Evolutionary conservation across 2,329 filamentous ascomycete genomes (phyloP).

Genomic region (Epichloe scottii): DNA sequence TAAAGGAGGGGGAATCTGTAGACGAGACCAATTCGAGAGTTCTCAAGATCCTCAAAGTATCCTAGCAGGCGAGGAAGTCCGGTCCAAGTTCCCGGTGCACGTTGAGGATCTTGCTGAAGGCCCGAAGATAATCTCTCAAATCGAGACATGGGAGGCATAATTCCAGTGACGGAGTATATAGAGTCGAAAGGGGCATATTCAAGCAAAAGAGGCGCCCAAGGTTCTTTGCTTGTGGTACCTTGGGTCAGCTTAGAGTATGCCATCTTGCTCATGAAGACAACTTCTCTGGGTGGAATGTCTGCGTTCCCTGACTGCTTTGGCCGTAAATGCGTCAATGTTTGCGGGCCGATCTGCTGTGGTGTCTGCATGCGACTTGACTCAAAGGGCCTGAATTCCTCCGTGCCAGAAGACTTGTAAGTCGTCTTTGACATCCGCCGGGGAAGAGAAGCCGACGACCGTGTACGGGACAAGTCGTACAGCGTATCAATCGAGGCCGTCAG

Average conservation of each 20-base stretch:
- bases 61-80: constrained; percentile 49
- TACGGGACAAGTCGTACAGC: constrained; percentile 62
- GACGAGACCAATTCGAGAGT: constrained; percentile 59
- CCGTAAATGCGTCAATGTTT: constrained; percentile 35
- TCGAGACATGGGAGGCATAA: constrained; percentile 50
- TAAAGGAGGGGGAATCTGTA: constrained; percentile 62
- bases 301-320: constrained; percentile 25
- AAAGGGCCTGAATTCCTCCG: constrained; percentile 38
- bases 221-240: constrained; percentile 27
- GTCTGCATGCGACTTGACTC: constrained; percentile 49
- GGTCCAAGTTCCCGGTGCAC: constrained; percentile 43
- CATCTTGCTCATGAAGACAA: constrained; percentile 37
- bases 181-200: constrained; percentile 57
- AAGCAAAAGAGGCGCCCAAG: constrained; percentile 48
- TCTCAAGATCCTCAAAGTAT: constrained; percentile 63
- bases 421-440: constrained; percentile 19
- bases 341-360: constrained; percentile 46
- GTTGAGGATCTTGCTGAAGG: constrained; percentile 40
- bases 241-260: constrained; percentile 37
- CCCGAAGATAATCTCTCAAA: constrained; percentile 51
- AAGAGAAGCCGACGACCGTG: constrained; percentile 36
- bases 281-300: constrained; percentile 26
- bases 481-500: constrained; percentile 69
- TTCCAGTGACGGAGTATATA: constrained; percentile 49
- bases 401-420: constrained; percentile 21